These are phyloP conservation scores for Fusarium sp. DNA, from an alignment of 2,329 filamentous ascomycete genomes.

Conservation along the genomic window DNA sequence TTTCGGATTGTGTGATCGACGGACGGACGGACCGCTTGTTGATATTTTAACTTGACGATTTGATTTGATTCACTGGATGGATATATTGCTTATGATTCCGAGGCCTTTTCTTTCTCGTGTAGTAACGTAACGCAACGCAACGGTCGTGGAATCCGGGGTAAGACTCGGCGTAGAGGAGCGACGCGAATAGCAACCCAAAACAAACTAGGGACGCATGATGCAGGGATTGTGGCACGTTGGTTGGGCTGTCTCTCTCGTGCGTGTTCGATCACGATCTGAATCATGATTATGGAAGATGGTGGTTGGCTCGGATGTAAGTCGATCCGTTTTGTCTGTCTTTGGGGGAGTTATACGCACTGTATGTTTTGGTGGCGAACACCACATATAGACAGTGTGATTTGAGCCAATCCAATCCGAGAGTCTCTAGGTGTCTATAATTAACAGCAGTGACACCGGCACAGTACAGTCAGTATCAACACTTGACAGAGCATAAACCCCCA, in stretches of 20 bases:
- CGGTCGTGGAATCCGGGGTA: constrained; percentile 40
- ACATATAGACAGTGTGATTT: constrained; percentile 29
- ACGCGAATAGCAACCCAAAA: constrained; percentile 13
- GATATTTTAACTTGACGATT: constrained; percentile 7
- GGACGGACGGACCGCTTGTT: constrained; percentile 22
- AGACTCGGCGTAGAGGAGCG: constrained; percentile 18
- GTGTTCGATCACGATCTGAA: constrained; percentile 36
- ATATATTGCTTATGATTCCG: constrained; percentile 2
- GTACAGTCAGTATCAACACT: background rate
- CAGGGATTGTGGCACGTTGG: constrained; percentile 37
- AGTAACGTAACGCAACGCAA: constrained; percentile 22
- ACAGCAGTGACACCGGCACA: background rate
- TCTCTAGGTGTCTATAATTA: constrained; percentile 11
- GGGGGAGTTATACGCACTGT: constrained; percentile 28
- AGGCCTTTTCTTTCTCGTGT: constrained; percentile 3
- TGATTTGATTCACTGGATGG: constrained; percentile 11
- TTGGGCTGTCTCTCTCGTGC: constrained; percentile 15
- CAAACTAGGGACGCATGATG: constrained; percentile 21
- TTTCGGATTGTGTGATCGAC: constrained; percentile 30
- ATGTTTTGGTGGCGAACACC: too few relatives aligned
- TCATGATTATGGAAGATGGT: constrained; percentile 21
- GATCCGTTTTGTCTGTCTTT: constrained; percentile 17
- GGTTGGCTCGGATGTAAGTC: constrained; percentile 37
- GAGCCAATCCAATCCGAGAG: background rate
- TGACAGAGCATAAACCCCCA: constrained; percentile 10